These are phyloP conservation scores for Baeospora myosura DNA, from an alignment of 1,284 basidiomycete genomes.

Conservation along the genomic window DNA sequence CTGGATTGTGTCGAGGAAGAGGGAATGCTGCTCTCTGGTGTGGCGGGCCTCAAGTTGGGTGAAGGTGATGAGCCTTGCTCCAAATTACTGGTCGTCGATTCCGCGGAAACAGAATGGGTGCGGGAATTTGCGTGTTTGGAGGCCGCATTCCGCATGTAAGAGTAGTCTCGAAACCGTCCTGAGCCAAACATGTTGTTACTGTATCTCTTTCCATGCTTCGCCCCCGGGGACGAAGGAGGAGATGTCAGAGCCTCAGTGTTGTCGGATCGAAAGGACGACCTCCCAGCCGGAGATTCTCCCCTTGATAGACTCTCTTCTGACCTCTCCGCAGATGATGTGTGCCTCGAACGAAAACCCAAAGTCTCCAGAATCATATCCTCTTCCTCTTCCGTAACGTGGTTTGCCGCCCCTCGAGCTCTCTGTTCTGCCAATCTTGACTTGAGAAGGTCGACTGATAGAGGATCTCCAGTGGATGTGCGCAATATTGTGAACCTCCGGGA, in stretches of 20 bases:
- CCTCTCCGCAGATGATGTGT: slow-evolving; percentile 23
- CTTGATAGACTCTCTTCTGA: slow-evolving; percentile 30
- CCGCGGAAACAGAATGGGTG: slow-evolving; percentile 5
- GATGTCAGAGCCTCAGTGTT: slow-evolving; percentile 30
- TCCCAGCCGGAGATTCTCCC: slow-evolving; percentile 30
- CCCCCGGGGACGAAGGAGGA: slow-evolving; percentile 38
- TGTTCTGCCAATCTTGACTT: slow-evolving; percentile 65
- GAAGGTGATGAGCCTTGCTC: slow-evolving; percentile 40
- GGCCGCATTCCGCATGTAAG: slow-evolving; percentile 52
- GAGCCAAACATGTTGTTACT: slow-evolving; percentile 81
- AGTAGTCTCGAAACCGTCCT: slow-evolving; percentile 65
- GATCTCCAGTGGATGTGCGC: slow-evolving; percentile 56
- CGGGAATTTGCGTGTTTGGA: slow-evolving; percentile 17
- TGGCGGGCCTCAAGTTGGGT: slow-evolving; percentile 39
- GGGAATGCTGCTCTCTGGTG: slow-evolving; percentile 41
- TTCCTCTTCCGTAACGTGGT: slow-evolving; percentile 70
- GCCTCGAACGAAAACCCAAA: slow-evolving; percentile 49
- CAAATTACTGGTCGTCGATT: slow-evolving; percentile 11
- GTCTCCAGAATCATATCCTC: slow-evolving; percentile 76
- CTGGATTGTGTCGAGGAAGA: slow-evolving; percentile 40
- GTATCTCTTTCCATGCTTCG: slow-evolving; percentile 54
- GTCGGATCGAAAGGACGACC: slow-evolving; percentile 38
- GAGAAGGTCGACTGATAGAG: slow-evolving; percentile 56
- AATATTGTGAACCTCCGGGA: slow-evolving; percentile 74
- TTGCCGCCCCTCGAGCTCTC: slow-evolving; percentile 55